Conservation (phyloP, 2,329 filamentous ascomycete species). For the Hortaea werneckii region DNA sequence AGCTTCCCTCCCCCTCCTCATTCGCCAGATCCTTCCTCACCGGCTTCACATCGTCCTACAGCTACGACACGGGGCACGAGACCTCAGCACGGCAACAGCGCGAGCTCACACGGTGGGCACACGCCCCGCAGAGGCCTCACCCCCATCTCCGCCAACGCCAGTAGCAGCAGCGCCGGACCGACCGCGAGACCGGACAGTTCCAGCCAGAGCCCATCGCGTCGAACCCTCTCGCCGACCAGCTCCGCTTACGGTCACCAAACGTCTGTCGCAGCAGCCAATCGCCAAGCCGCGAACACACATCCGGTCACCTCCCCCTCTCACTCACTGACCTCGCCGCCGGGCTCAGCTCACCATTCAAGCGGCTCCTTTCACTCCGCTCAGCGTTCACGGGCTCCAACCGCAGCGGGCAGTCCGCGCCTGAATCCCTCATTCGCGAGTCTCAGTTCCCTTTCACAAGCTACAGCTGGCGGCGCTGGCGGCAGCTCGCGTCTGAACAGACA, state of each 20-base stretch:
- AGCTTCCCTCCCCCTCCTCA: conserved; percentile 42
- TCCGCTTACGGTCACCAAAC: conserved; percentile 43
- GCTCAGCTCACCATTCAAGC: conserved; percentile 43
- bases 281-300: conserved; percentile 43
- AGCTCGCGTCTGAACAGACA: conserved; percentile 44
- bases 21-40: conserved; percentile 12
- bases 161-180: not conserved
- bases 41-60: conserved; percentile 3
- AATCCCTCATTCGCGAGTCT: conserved; percentile 46
- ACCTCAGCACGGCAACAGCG: conserved; percentile 47
- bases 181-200: conserved; percentile 36
- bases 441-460: conserved; percentile 37
- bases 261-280: conserved; percentile 39
- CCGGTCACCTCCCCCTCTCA: conserved; percentile 46
- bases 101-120: conserved; percentile 44
- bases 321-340: conserved; percentile 44
- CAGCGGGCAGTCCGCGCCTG: conserved; percentile 44
- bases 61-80: conserved; percentile 30
- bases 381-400: conserved; percentile 46
- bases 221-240: conserved; percentile 41
- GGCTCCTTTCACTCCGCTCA: conserved; percentile 46
- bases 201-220: conserved; percentile 41
- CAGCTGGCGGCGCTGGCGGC: conserved; percentile 41
- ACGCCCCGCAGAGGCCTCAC: conserved; percentile 47
- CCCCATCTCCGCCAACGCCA: conserved; percentile 41